Percentiles rank a stretch among this genome's conserved stretches.
These are phyloP conservation scores for Apostasia shenzhenica DNA, from an alignment of 106 monocot species.

Conservation along the genomic window DNA sequence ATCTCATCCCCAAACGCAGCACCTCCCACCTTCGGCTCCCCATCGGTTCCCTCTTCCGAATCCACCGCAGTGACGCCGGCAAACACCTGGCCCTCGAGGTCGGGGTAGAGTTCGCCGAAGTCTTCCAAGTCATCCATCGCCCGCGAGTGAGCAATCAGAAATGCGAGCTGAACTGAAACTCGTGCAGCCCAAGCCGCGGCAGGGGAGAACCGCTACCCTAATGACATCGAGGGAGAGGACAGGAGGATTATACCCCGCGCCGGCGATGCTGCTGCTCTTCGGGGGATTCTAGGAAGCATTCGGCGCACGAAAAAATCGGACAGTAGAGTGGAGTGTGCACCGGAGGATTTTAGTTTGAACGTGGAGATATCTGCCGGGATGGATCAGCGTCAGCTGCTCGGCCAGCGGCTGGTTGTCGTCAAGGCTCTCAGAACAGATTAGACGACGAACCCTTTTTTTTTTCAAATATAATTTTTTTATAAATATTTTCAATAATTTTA, in stretches of 20 bases:
- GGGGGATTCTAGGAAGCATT: neutral
- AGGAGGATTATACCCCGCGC: too few species aligned
- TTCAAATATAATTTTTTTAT: too few species aligned
- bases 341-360: too few species aligned
- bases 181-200: neutral
- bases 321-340: too few species aligned
- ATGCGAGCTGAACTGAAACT: neutral
- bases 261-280: neutral
- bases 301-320: neutral
- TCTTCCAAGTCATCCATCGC: constrained; percentile 5
- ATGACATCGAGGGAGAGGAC: neutral
- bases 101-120: constrained; percentile 9
- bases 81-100: constrained; percentile 3
- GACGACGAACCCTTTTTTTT: too few species aligned
- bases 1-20: neutral
- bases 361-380: too few species aligned
- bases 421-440: too few species aligned
- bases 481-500: too few species aligned
- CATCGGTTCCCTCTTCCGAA: neutral
- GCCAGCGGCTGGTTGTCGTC: too few species aligned
- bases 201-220: neutral
- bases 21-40: neutral
- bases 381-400: too few species aligned
- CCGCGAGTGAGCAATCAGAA: neutral
- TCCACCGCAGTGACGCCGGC: neutral